Evolutionary conservation across 164 flowering plant species (phyloP).

Genomic region (Macadamia integrifolia): DNA sequence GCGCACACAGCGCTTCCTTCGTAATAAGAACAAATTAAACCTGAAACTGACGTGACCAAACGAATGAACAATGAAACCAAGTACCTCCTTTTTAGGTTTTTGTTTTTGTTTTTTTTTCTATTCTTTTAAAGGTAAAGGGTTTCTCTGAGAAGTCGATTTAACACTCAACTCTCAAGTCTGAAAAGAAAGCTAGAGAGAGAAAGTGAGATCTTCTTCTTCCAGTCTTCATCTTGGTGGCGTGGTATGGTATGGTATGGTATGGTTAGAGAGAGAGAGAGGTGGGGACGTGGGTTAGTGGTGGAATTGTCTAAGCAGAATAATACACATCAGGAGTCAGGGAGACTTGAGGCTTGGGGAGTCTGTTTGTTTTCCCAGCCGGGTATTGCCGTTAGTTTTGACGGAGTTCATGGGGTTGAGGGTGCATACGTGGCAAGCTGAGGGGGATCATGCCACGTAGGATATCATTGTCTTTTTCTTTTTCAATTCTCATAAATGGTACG

Average conservation of each 20-base stretch:
- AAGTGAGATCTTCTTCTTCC: conserved; percentile 1
- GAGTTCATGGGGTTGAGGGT: conserved; percentile 7
- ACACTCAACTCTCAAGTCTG: neutral
- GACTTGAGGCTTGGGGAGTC: neutral
- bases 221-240: neutral
- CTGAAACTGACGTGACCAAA: conserved; percentile 5
- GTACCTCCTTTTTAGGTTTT: no score
- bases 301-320: conserved; percentile 8
- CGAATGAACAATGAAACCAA: conserved; percentile 2
- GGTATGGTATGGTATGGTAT: neutral
- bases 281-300: neutral
- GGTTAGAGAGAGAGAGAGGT: conserved; percentile 1
- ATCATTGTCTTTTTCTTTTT: neutral
- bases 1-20: neutral
- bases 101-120: neutral
- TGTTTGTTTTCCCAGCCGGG: conserved; percentile 16
- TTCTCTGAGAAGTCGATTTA: neutral
- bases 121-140: conserved; percentile 3
- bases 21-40: neutral
- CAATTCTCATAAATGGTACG: neutral
- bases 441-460: conserved; percentile 25
- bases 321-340: neutral
- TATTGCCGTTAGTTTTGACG: conserved; percentile 26
- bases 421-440: conserved; percentile 10
- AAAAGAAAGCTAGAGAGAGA: conserved; percentile 6